These are phyloP conservation scores for Avena eriantha DNA, from an alignment of 176 grass and related monocot species.

Conservation along the genomic window DNA sequence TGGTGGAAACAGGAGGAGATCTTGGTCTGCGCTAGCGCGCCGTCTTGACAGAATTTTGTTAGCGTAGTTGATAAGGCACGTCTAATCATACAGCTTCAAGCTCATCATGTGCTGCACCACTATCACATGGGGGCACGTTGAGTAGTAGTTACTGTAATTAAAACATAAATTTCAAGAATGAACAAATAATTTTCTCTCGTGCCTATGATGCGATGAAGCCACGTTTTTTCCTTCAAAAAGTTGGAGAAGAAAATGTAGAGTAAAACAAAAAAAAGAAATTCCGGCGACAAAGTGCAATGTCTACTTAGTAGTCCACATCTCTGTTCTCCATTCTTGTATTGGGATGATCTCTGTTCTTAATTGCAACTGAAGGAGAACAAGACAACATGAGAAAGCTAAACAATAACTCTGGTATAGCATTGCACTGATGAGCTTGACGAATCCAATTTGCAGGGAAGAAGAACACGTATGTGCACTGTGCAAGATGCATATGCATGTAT, in stretches of 20 bases:
- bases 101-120: background rate
- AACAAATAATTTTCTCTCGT: background rate
- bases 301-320: background rate
- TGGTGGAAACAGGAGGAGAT: too few relatives aligned
- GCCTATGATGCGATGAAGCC: background rate
- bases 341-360: background rate
- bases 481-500: background rate
- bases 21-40: too few relatives aligned
- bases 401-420: background rate
- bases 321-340: background rate
- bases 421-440: background rate
- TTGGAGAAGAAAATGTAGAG: background rate
- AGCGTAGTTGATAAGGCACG: background rate
- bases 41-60: too few relatives aligned
- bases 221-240: background rate
- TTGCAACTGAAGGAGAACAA: background rate
- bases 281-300: slow-evolving; percentile 1
- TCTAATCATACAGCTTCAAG: background rate
- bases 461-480: background rate
- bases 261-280: background rate
- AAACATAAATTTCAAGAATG: background rate
- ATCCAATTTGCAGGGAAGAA: background rate
- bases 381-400: background rate
- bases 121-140: background rate
- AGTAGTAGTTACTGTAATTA: background rate